These are phyloP conservation scores for Calonectria henricotiae DNA, from an alignment of 2,329 filamentous ascomycete genomes.

Conservation along the genomic window DNA sequence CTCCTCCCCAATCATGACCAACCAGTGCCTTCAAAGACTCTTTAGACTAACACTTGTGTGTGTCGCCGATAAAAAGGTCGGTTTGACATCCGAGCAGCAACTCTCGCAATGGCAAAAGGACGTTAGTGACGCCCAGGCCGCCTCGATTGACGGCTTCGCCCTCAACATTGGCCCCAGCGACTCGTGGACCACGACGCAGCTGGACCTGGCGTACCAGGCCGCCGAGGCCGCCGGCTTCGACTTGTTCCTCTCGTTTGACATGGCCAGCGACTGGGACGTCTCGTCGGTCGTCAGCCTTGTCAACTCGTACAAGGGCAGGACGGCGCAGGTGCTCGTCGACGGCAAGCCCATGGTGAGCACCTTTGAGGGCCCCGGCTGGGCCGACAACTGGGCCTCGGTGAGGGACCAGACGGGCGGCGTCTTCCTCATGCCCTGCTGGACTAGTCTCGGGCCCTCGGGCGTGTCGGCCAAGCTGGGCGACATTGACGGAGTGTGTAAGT, in stretches of 20 bases:
- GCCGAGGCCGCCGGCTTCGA: slow-evolving; percentile 51
- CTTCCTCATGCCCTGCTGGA: slow-evolving; percentile 67
- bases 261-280: slow-evolving; percentile 54
- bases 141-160: slow-evolving; percentile 62
- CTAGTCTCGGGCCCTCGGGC: slow-evolving; percentile 47
- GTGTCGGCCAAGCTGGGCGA: slow-evolving; percentile 45
- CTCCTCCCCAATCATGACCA: too few relatives aligned
- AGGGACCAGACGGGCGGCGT: slow-evolving; percentile 55
- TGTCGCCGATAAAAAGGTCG: slow-evolving; percentile 41
- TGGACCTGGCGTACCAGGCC: slow-evolving; percentile 53
- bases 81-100: slow-evolving; percentile 55
- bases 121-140: slow-evolving; percentile 56
- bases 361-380: slow-evolving; percentile 65
- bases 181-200: slow-evolving; percentile 54
- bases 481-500: slow-evolving; percentile 51
- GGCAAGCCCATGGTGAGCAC: slow-evolving; percentile 66
- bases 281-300: slow-evolving; percentile 51
- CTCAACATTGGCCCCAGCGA: slow-evolving; percentile 60
- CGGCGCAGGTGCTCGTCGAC: slow-evolving; percentile 53
- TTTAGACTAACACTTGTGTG: not conserved
- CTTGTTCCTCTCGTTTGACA: slow-evolving; percentile 64
- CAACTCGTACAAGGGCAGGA: slow-evolving; percentile 46
- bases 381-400: slow-evolving; percentile 64
- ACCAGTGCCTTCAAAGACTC: not conserved
- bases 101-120: slow-evolving; percentile 56